Conservation (phyloP, 73 alveolate species). For the Tetrahymena elliotti region DNA sequence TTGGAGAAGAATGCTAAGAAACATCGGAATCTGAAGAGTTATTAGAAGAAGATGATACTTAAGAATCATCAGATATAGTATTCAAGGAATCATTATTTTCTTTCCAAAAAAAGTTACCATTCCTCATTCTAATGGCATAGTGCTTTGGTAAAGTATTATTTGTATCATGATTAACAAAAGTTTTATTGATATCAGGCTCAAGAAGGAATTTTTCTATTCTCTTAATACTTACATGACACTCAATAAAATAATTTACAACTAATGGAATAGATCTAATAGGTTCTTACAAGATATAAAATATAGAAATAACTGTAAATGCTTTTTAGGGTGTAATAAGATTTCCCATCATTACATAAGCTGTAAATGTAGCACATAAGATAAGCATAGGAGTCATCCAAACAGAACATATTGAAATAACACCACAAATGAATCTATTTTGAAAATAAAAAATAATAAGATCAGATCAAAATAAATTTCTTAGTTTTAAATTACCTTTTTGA, state of each 20-base stretch:
- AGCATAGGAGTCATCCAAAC: conserved; percentile 25
- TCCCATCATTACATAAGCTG: conserved; percentile 5
- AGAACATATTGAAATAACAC: conserved; percentile 1
- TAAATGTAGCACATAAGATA: conserved; percentile 20
- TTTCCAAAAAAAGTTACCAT: conserved; percentile 36
- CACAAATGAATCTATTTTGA: not conserved
- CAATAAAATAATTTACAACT: conserved; percentile 21
- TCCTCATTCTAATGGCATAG: conserved; percentile 3
- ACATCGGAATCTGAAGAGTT: not conserved
- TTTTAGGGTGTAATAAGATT: conserved; percentile 4
- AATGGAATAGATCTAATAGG: conserved; percentile 22
- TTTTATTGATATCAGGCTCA: not conserved
- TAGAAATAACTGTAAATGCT: conserved; percentile 18
- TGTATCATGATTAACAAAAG: not conserved
- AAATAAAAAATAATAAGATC: no score
- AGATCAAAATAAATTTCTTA: no score
- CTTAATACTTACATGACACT: conserved; percentile 21
- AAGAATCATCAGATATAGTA: not conserved
- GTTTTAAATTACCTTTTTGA: not conserved
- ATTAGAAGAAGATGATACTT: not conserved
- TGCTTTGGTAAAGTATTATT: not conserved
- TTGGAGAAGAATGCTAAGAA: not conserved
- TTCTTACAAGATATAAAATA: conserved; percentile 24
- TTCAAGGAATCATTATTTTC: not conserved
- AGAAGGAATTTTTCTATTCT: conserved; percentile 27